Evolutionary conservation across 345 rosid species (phyloP).

Genomic region (Syzygium jambos): DNA sequence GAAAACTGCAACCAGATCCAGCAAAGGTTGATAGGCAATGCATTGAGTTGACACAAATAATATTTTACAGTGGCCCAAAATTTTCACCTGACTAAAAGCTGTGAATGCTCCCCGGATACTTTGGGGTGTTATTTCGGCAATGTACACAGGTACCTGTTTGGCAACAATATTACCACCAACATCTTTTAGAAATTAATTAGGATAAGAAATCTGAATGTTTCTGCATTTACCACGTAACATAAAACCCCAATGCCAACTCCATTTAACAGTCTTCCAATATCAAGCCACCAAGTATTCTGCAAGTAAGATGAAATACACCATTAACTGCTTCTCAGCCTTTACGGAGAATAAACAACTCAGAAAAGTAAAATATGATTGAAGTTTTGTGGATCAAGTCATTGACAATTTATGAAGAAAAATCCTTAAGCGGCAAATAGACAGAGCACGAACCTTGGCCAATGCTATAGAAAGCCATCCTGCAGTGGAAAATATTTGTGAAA

Average conservation of each 20-base stretch:
- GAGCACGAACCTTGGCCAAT: conserved; percentile 4
- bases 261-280: conserved; percentile 20
- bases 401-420: not conserved
- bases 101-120: conserved; percentile 9
- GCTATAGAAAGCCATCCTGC: conserved; percentile 12
- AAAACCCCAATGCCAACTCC: conserved; percentile 25
- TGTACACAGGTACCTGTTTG: conserved; percentile 14
- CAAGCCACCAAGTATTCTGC: conserved; percentile 1
- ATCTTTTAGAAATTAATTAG: not conserved
- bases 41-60: not conserved
- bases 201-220: not conserved
- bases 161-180: not conserved
- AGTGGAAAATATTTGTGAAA: conserved; percentile 1
- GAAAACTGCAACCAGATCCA: conserved; percentile 3
- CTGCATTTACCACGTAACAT: conserved; percentile 21
- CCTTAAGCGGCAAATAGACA: not conserved
- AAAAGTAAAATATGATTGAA: not conserved
- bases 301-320: not conserved
- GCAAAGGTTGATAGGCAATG: not conserved
- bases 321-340: not conserved
- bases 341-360: not conserved
- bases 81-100: conserved; percentile 1
- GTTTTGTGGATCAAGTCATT: not conserved
- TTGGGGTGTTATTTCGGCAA: conserved; percentile 11
- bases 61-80: not conserved